A percentile compares a stretch with the other conserved stretches of the same genome.
Conservation (phyloP, 768 basidiomycete genomes). For the Scleroderma bovista region DNA sequence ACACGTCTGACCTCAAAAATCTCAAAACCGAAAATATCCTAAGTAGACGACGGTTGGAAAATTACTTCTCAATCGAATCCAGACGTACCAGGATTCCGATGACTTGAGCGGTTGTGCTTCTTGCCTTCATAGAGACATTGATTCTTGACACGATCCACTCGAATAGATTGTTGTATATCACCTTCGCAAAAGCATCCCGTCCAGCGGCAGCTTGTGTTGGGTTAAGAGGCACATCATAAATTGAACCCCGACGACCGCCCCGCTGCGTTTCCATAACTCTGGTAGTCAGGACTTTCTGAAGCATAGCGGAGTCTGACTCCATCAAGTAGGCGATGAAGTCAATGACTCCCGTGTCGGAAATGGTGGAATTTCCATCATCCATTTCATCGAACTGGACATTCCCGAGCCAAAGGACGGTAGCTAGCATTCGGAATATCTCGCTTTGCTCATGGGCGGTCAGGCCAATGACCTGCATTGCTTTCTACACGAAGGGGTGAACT, state of each 20-base stretch:
- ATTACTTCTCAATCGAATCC: not conserved
- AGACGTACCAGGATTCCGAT: slow-evolving; percentile 82
- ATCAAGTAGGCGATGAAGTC: slow-evolving; percentile 95
- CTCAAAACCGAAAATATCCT: slow-evolving; percentile 99
- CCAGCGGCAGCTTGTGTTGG: slow-evolving; percentile 86
- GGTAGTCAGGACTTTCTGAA: slow-evolving; percentile 84
- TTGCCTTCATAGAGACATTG: slow-evolving; percentile 94
- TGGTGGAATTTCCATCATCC: slow-evolving; percentile 82
- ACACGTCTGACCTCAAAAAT: slow-evolving; percentile 72
- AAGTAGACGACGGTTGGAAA: not conserved
- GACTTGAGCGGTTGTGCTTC: slow-evolving; percentile 64
- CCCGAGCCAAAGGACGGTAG: slow-evolving; percentile 91
- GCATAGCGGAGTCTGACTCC: slow-evolving; percentile 72
- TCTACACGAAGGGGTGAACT: slow-evolving; percentile 36
- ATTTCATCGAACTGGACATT: slow-evolving; percentile 88
- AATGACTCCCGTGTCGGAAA: slow-evolving; percentile 81
- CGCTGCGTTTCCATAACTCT: slow-evolving; percentile 89
- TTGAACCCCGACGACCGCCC: slow-evolving; percentile 87
- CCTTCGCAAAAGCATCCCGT: slow-evolving; percentile 89
- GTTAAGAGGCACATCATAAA: slow-evolving; percentile 97
- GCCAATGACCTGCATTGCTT: slow-evolving; percentile 92
- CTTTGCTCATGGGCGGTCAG: slow-evolving; percentile 79
- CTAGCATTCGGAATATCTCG: slow-evolving; percentile 91
- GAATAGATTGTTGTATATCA: slow-evolving; percentile 96
- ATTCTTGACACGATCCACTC: slow-evolving; percentile 98